A percentile compares a stretch with the other conserved stretches of the same genome.
phyloP scores from a whole-genome alignment of 2,329 filamentous ascomycete species.

The Arthrinium puccinioides region DNA sequence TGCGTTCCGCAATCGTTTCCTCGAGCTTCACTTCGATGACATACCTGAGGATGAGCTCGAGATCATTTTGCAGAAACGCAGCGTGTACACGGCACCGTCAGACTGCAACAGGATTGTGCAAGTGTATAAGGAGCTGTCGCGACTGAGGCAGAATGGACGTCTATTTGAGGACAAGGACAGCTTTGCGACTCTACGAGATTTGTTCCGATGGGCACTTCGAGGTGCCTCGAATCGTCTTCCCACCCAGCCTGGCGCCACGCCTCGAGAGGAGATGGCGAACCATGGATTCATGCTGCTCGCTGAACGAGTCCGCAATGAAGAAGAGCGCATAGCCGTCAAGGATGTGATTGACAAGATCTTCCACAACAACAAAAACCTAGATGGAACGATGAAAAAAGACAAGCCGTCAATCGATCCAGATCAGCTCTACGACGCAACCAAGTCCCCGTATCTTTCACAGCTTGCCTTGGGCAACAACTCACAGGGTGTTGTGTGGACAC shows the following conservation, averaged over 20 bases:
- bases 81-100: constrained; percentile 77
- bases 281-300: constrained; percentile 96
- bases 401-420: constrained; percentile 73
- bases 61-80: constrained; percentile 81
- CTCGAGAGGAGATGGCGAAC: constrained; percentile 72
- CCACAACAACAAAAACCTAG: constrained; percentile 14
- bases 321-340: constrained; percentile 80
- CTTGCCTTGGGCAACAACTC: constrained; percentile 38
- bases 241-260: constrained; percentile 4
- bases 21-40: constrained; percentile 96
- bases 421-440: constrained; percentile 59
- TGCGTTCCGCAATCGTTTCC: constrained; percentile 92
- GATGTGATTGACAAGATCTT: constrained; percentile 84
- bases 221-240: constrained; percentile 60
- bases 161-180: constrained; percentile 96
- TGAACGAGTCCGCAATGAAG: constrained; percentile 85
- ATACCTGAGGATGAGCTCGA: constrained; percentile 93
- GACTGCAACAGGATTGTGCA: constrained; percentile 87
- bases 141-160: constrained; percentile 80
- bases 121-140: constrained; percentile 88
- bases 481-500: constrained; percentile 83
- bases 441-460: constrained; percentile 47
- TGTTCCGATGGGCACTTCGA: constrained; percentile 91
- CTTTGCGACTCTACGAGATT: constrained; percentile 90
- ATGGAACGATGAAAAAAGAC: constrained; percentile 2